Conservation (phyloP, 2,329 filamentous ascomycete species). For the Zymoseptoria crescenta region DNA sequence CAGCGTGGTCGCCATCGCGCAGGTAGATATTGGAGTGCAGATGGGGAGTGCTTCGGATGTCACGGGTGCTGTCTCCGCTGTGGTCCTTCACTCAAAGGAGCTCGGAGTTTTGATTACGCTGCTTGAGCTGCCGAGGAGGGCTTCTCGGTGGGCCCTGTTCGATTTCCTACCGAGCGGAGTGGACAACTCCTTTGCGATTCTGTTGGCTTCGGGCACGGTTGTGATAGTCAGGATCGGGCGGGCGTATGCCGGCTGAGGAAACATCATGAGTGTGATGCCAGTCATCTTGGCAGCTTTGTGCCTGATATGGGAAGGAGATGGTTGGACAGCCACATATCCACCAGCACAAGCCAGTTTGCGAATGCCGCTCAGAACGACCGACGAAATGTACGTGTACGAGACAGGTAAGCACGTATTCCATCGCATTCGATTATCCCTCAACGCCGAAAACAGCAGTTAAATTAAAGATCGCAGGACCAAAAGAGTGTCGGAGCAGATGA, state of each 20-base stretch:
- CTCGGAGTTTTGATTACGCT: conserved; percentile 51
- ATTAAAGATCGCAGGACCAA: no score
- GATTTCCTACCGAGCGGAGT: conserved; percentile 64
- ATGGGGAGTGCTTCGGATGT: conserved; percentile 58
- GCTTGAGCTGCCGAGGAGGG: conserved; percentile 45
- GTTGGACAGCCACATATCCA: no score
- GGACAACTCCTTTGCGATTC: conserved; percentile 62
- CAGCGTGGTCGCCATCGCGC: conserved; percentile 61
- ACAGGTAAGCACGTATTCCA: no score
- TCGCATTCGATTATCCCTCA: no score
- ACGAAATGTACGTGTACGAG: no score
- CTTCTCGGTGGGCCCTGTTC: conserved; percentile 42
- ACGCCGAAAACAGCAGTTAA: no score
- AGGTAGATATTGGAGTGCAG: conserved; percentile 64
- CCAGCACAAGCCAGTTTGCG: no score
- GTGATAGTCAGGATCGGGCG: conserved; percentile 50
- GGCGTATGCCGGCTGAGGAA: conserved; percentile 60
- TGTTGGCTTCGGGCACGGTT: conserved; percentile 60
- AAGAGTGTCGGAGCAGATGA: no score
- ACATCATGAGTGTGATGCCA: conserved; percentile 65
- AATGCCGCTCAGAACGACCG: no score
- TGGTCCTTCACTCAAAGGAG: conserved; percentile 49
- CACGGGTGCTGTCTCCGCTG: conserved; percentile 59
- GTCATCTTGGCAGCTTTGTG: no score
- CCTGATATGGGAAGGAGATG: no score